Conservation (phyloP, 2,329 filamentous ascomycete genomes). For the Neoarthrinium moseri region DNA sequence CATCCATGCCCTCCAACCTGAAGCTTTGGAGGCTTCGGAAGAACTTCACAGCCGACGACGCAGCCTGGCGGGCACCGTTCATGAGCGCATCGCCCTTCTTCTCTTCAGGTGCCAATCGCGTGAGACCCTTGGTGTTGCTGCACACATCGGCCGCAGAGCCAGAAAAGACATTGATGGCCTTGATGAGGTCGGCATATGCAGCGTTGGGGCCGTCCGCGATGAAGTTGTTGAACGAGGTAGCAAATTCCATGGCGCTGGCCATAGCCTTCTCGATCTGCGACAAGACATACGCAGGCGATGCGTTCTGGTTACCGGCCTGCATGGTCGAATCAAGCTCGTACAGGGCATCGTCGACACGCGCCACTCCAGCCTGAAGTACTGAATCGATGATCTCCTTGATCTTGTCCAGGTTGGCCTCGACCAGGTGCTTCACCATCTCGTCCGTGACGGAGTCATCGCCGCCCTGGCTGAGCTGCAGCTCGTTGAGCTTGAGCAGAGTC, state of each 20-base stretch:
- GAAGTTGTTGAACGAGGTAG: constrained; percentile 97
- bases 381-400: constrained; percentile 98
- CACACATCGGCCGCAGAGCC: constrained; percentile 91
- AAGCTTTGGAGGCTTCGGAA: constrained; percentile 94
- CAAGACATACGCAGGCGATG: constrained; percentile 88
- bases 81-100: constrained; percentile 88
- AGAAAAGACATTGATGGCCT: constrained; percentile 85
- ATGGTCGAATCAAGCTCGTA: constrained; percentile 97
- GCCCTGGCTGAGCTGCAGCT: constrained; percentile 73
- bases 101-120: constrained; percentile 88
- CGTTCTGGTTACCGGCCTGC: constrained; percentile 98
- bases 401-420: constrained; percentile 83
- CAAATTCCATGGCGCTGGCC: constrained; percentile 92
- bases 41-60: constrained; percentile 85
- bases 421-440: constrained; percentile 85
- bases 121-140: constrained; percentile 94
- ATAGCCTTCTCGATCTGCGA: constrained; percentile 98
- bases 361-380: constrained; percentile 87
- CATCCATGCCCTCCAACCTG: constrained; percentile 85
- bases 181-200: constrained; percentile 86
- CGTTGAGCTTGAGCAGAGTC: constrained; percentile 87
- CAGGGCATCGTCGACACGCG: constrained; percentile 91
- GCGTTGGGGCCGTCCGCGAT: constrained; percentile 95
- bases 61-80: constrained; percentile 78
- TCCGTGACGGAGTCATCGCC: constrained; percentile 80